Evolutionary conservation across 1,139 yeast species (phyloP).

Genomic region (Yamadazyma triangularis): DNA sequence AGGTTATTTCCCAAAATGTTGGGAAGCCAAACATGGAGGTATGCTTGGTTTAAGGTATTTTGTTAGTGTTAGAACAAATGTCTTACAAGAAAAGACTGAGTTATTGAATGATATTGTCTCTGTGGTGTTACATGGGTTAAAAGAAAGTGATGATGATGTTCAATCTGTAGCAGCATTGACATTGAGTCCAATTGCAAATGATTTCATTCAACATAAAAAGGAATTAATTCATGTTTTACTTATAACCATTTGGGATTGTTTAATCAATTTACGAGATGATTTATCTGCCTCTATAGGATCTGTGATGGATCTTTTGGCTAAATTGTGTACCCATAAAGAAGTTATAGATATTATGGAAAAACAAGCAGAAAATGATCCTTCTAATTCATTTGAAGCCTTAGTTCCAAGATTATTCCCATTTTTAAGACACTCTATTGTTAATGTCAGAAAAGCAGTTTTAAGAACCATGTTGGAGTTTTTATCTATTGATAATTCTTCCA

Average conservation of each 20-base stretch:
- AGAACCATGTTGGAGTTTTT: conserved; percentile 77
- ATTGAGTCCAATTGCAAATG: conserved; percentile 80
- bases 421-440: conserved; percentile 86
- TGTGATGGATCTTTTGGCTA: conserved; percentile 90
- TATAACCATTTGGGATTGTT: conserved; percentile 82
- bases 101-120: conserved; percentile 69
- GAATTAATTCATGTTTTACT: conserved; percentile 61
- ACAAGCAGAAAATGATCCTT: conserved; percentile 52
- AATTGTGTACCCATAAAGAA: conserved; percentile 75
- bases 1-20: conserved; percentile 37
- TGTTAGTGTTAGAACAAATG: conserved; percentile 83
- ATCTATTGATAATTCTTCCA: conserved; percentile 57
- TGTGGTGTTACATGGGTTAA: conserved; percentile 84
- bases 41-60: conserved; percentile 90
- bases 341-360: conserved; percentile 69
- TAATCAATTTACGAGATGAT: conserved; percentile 83
- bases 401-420: conserved; percentile 95
- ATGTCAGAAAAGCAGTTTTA: conserved; percentile 85
- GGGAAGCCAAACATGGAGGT: conserved; percentile 99
- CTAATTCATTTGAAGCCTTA: conserved; percentile 56
- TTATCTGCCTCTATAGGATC: conserved; percentile 93
- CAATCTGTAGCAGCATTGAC: conserved; percentile 97
- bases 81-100: conserved; percentile 54
- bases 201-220: conserved; percentile 66
- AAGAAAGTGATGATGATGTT: conserved; percentile 89